Conservation (phyloP, 257 asterid species). For the Thymus mandschuricus region DNA sequence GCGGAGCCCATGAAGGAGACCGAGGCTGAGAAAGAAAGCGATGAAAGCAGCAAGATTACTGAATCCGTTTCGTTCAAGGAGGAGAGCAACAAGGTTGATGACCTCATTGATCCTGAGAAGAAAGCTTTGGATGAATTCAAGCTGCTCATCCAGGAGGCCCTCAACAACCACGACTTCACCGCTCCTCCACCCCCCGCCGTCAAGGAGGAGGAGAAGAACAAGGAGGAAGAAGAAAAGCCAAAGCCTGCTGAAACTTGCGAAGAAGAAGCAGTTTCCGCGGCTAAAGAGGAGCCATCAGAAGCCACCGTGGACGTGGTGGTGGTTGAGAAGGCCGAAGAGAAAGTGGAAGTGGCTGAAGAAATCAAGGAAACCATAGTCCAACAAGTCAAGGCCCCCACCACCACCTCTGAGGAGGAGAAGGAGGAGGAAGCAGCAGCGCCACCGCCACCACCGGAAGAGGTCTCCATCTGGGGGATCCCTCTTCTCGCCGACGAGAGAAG, state of each 20-base stretch:
- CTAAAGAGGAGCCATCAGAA: neutral
- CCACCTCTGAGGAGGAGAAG: slow-evolving; percentile 39
- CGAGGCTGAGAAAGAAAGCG: slow-evolving; percentile 31
- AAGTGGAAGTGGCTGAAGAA: slow-evolving; percentile 47
- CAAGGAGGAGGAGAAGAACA: slow-evolving; percentile 28
- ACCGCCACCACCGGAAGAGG: slow-evolving; percentile 56
- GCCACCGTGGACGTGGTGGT: neutral
- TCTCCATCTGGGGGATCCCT: slow-evolving; percentile 70
- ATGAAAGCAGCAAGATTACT: slow-evolving; percentile 37
- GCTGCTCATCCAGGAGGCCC: slow-evolving; percentile 56
- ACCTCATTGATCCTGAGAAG: slow-evolving; percentile 62
- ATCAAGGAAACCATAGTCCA: slow-evolving; percentile 63
- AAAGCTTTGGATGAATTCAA: slow-evolving; percentile 69
- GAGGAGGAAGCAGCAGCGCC: slow-evolving; percentile 34
- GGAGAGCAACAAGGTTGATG: slow-evolving; percentile 71
- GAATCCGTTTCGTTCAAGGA: slow-evolving; percentile 64
- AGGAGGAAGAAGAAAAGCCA: slow-evolving; percentile 20
- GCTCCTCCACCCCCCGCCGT: slow-evolving; percentile 41
- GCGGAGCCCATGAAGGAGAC: slow-evolving; percentile 22
- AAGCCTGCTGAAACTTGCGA: slow-evolving; percentile 23
- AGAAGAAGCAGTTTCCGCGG: slow-evolving; percentile 28
- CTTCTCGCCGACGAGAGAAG: slow-evolving; percentile 60
- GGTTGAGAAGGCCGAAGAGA: slow-evolving; percentile 37
- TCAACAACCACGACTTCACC: slow-evolving; percentile 60
- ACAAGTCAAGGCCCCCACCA: slow-evolving; percentile 46